Base-by-base conservation (phyloP, 495 filamentous ascomycete species). In the Podospora sp. region DNA sequence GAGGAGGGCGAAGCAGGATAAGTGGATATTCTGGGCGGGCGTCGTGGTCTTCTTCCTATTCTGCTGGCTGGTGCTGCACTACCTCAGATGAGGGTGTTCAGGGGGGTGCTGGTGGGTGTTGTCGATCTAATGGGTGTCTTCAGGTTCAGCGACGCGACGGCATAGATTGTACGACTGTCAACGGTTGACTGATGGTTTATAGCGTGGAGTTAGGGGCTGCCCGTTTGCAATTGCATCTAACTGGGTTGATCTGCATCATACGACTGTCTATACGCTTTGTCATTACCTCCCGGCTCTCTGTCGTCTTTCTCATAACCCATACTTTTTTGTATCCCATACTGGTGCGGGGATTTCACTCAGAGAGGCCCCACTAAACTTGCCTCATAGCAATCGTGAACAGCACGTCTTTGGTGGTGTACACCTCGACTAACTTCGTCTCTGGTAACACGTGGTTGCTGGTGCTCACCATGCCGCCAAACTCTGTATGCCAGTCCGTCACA, bases 1-100 rank as follows among this genome's bases (percentile, higher is more conserved):
- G 78, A 81, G 95, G 72, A 85, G 95, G 67, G 94, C 95, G 61
- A 90, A 86, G 77, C 89, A 97, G 83, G 95, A 99, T 72, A 97
- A 97, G 79, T 98, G 94, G 94, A 96, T 99, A 27, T 99, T 99
- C 77, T 91, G 91, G 87, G 90, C 76, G 16, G 93, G 95, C 0
- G 92, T 96, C 22, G 77, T 96, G 36, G 75, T 94, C n/a, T 99
- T 99, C 78, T 90, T 98, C 66, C 76, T 84, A 51, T 98, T 99
- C 77, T 97, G 94, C 73, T 98, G 92, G 88, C 76, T 92, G 66
- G 92, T 94, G 56, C 71, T 99, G 77, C 89, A 91, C 79, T 98
- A 86, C 75, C 75, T 98, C 75, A 79, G 92, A 75, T 97, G 21
- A 26, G 50, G 8, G 20, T 5, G 4, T 18, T 46, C n/a, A n/a